Evolutionary conservation across 1,284 basidiomycete species (phyloP), one percentile per base, ranked within the genome.

Genomic region (Boletus chippewaensis): DNA sequence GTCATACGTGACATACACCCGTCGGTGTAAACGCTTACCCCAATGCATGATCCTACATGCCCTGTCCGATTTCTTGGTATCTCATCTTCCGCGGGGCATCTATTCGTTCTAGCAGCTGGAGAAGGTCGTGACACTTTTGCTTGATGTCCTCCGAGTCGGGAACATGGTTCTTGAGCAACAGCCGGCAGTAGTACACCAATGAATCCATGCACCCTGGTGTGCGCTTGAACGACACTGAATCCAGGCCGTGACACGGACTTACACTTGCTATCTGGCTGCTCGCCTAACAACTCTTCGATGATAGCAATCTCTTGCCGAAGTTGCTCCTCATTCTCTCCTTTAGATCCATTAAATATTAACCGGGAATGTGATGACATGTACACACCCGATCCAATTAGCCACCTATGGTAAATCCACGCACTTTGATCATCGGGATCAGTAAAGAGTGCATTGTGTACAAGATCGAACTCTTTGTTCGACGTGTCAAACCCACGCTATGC

Each of bases 381-480:
- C 52, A 31, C 59, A 86, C 91, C 83, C 52, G 77, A 66, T 22
- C 90, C 91, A 45, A 98, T 77, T 0, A 99, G 78, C 95, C 95
- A 99, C 15, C 92, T 81, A 64, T 99, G 96, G 67, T 99, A 99
- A 50, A 98, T 83, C 96, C 96, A 99, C 0, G 92, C 92, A 54
- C 91, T 94, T 68, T 97, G 94, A 68, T 99, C 96, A 44, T 83
- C 81, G 1, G 96, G 96, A 65, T 98, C 95, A 0, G 95, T 97
- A 71, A 93, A 99, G 72, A 99, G 81, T 0, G 95, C 96, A 63
- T 96, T 93, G 57, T 86, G 81, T 18, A 97, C 85, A 11, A 97
- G 76, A 43, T 95, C 91, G 62, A 95, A 91, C 64, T 99, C 96
- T 92, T 63, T 32, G 39, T 22, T 22, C 29, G 35, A 16, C 41